Base-by-base conservation (phyloP, 1,284 basidiomycete species). In the Polyporus tsugae region DNA sequence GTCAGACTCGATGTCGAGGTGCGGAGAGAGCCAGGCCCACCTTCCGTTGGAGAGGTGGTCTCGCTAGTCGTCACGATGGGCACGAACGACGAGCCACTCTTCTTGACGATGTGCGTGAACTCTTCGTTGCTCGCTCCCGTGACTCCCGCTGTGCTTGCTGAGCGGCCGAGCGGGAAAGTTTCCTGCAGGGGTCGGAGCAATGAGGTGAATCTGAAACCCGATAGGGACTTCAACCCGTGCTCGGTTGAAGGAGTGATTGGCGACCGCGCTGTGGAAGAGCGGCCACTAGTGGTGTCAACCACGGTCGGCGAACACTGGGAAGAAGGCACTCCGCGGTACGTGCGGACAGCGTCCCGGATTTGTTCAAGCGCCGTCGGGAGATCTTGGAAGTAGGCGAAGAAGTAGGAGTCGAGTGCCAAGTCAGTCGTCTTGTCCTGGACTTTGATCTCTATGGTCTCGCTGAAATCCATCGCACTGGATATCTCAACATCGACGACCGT, bases 361-460 rank as follows among this genome's bases (percentile, higher is more conserved):
- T 92, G 88, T 58, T 92, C 89, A 66, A 95, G 84, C 0, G 95
- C 94, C 39, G 81, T 83, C 11, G 91, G 84, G 60, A 95, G 84
- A 79, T 96, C 89, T 72, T 91, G 89, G 79, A 98, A 97, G 77
- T 97, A 97, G 15, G 95, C 95, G 78, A 96, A 95, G 81, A 95
- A 96, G 80, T 97, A 98, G 15, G 95, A 96, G 80, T 97, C 95
- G 59, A 95, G 80, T 0, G 93, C 86, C 76, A 89, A 89, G 63
- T 90, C 87, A 62, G 93, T 93, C 66, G 90, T 90, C 71, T 91
- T 89, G 79, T 97, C 96, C 66, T 95, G 84, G 22, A 97, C 94
- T 81, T 95, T 96, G 75, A 98, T 87, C 81, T 97, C 95, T 64
- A 98, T 92, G 0, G 95, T 97, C 78, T 97, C 95, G 71, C 94